Conservation (phyloP, 2,329 filamentous ascomycete species). For the Fusarium duplospermum region DNA sequence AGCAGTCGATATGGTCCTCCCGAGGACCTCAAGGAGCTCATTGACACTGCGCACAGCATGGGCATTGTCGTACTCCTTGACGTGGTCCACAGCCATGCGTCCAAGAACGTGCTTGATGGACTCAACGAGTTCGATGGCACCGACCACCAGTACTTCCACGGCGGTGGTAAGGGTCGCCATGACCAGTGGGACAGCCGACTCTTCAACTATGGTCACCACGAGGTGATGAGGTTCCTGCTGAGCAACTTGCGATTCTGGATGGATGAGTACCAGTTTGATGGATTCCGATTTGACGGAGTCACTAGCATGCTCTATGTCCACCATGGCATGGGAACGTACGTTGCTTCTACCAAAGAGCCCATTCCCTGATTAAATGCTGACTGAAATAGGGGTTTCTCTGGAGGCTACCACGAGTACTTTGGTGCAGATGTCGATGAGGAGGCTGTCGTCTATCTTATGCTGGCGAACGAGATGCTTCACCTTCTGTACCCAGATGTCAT, state of each 20-base stretch:
- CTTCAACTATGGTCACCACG: slow-evolving; percentile 96
- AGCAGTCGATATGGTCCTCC: slow-evolving; percentile 95
- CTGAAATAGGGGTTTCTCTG: slow-evolving; percentile 82
- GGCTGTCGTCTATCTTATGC: slow-evolving; percentile 92
- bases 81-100: slow-evolving; percentile 97
- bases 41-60: slow-evolving; percentile 93
- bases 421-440: slow-evolving; percentile 90
- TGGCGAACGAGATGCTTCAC: slow-evolving; percentile 97
- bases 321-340: slow-evolving; percentile 96
- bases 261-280: slow-evolving; percentile 97
- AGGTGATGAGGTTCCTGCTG: slow-evolving; percentile 93
- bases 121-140: slow-evolving; percentile 96
- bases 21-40: slow-evolving; percentile 95
- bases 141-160: slow-evolving; percentile 96
- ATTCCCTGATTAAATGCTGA: slow-evolving; percentile 12
- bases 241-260: slow-evolving; percentile 99
- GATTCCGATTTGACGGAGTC: slow-evolving; percentile 97
- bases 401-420: slow-evolving; percentile 98
- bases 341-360: slow-evolving; percentile 18
- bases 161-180: slow-evolving; percentile 84
- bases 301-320: slow-evolving; percentile 98
- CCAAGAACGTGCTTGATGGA: slow-evolving; percentile 95
- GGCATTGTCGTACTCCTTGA: slow-evolving; percentile 93
- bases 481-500: slow-evolving; percentile 87
- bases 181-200: slow-evolving; percentile 96